Conservation (phyloP, 2,329 filamentous ascomycete species). For the Samsoniella hepiali region DNA sequence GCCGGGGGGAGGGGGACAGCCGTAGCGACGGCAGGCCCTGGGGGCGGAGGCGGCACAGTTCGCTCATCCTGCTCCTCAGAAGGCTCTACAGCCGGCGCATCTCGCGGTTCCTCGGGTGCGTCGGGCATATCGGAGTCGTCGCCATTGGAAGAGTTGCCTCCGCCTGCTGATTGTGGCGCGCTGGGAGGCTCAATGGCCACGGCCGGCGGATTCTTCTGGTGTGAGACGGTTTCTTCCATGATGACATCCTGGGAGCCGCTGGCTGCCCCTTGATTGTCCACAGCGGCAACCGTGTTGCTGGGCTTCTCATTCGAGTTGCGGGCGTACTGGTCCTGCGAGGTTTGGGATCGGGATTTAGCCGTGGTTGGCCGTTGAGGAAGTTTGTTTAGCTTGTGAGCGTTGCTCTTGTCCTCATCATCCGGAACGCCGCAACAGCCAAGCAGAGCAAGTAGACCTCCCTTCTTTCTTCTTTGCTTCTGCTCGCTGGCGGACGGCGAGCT, state of each 20-base stretch:
- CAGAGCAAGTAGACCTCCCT: constrained; percentile 55
- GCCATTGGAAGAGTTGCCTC: constrained; percentile 40
- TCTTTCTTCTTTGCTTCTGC: constrained; percentile 53
- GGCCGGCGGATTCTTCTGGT: constrained; percentile 39
- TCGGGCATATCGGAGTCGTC: constrained; percentile 68
- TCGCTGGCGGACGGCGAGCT: constrained; percentile 48
- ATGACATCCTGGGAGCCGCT: constrained; percentile 47
- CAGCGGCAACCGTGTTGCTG: constrained; percentile 37
- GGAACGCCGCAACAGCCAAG: constrained; percentile 66
- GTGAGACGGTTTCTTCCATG: constrained; percentile 44
- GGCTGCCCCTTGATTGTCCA: constrained; percentile 45
- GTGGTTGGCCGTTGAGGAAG: constrained; percentile 53
- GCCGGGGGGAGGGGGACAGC: constrained; percentile 39
- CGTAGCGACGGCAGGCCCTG: constrained; percentile 42
- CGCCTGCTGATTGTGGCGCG: constrained; percentile 20
- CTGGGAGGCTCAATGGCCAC: constrained; percentile 44
- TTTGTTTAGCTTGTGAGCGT: constrained; percentile 57
- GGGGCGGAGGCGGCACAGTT: constrained; percentile 44
- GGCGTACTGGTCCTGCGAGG: constrained; percentile 48
- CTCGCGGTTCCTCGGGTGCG: constrained; percentile 49
- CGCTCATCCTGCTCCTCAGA: constrained; percentile 34
- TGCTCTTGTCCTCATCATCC: constrained; percentile 52
- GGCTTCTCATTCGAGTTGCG: constrained; percentile 47
- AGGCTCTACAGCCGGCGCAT: constrained; percentile 25
- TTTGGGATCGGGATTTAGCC: constrained; percentile 51